phyloP scores from a whole-genome alignment of 139 green algal genomes.

The Coelastrella sp. region DNA sequence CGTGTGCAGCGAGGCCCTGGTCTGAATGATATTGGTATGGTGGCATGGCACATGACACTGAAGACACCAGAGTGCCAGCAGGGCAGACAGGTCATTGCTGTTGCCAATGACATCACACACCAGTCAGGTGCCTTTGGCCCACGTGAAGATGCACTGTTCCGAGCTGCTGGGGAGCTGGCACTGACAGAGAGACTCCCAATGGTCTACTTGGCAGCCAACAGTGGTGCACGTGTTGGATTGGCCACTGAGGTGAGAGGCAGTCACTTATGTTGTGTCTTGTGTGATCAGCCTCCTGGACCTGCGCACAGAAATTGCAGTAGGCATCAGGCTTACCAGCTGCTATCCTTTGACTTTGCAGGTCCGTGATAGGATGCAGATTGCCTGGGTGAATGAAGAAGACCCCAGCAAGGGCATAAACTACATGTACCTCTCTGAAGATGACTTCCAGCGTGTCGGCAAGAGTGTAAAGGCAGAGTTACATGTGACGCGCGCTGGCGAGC shows the following conservation, averaged over 20 bases:
- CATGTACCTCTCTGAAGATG: conserved; percentile 90
- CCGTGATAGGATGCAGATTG: conserved; percentile 76
- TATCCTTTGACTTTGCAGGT: conserved; percentile 80
- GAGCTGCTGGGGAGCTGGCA: conserved; percentile 84
- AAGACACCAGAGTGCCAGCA: conserved; percentile 90
- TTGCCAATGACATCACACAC: conserved; percentile 98
- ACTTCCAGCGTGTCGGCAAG: conserved; percentile 77
- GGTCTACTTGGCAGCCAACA: conserved; percentile 97
- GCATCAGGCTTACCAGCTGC: background rate
- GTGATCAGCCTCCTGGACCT: background rate
- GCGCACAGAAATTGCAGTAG: too few species aligned
- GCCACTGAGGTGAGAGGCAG: conserved; percentile 85
- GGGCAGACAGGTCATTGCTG: conserved; percentile 76
- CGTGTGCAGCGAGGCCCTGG: conserved; percentile 50
- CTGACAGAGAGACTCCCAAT: conserved; percentile 85
- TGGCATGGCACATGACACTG: conserved; percentile 91
- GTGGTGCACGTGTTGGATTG: conserved; percentile 89
- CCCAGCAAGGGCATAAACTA: conserved; percentile 90
- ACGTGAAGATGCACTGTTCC: conserved; percentile 92
- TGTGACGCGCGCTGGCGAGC: conserved; percentile 44
- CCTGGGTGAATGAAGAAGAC: conserved; percentile 77
- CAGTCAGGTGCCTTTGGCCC: conserved; percentile 92
- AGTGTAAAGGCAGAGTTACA: conserved; percentile 17
- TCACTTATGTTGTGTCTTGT: background rate
- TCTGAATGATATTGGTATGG: conserved; percentile 92